Evolutionary conservation across 1,139 yeast genomes (phyloP).

Genomic region (Kazachstania sp.): DNA sequence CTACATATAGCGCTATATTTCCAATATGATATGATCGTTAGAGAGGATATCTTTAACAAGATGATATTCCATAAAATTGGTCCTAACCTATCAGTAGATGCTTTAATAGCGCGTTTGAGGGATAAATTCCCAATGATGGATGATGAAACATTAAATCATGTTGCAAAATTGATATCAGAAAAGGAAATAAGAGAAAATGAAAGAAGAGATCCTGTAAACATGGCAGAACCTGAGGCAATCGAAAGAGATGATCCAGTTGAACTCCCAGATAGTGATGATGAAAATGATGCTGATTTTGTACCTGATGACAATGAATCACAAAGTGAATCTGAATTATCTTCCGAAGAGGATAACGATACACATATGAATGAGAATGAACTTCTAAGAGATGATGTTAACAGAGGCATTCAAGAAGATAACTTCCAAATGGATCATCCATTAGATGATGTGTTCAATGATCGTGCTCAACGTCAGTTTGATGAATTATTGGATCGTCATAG

Average conservation of each 20-base stretch:
- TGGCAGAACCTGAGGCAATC: conserved; percentile 9
- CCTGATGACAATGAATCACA: conserved; percentile 4
- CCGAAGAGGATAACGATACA: background rate
- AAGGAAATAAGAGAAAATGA: conserved; percentile 16
- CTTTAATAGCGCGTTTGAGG: conserved; percentile 20
- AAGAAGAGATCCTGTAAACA: conserved; percentile 14
- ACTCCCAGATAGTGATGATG: conserved; percentile 6
- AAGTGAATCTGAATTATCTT: conserved; percentile 7
- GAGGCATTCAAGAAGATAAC: conserved; percentile 3
- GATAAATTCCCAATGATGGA: conserved; percentile 28
- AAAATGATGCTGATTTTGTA: conserved; percentile 13
- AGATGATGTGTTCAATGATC: conserved; percentile 8
- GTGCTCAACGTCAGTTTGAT: conserved; percentile 19
- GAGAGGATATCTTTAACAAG: conserved; percentile 58
- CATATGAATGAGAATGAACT: conserved; percentile 5
- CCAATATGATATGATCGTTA: conserved; percentile 63
- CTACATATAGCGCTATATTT: conserved; percentile 44
- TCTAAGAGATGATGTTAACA: conserved; percentile 1
- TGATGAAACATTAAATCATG: conserved; percentile 24
- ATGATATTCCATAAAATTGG: conserved; percentile 51
- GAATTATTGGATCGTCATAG: conserved; percentile 14
- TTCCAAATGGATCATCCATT: conserved; percentile 5
- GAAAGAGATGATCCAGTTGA: conserved; percentile 6
- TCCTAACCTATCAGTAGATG: conserved; percentile 39
- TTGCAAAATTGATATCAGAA: conserved; percentile 23